Percentiles rank a stretch among this genome's conserved stretches.
Evolutionary conservation across 2,329 filamentous ascomycete genomes (phyloP).

Genomic region (Trichoderma semiorbis): DNA sequence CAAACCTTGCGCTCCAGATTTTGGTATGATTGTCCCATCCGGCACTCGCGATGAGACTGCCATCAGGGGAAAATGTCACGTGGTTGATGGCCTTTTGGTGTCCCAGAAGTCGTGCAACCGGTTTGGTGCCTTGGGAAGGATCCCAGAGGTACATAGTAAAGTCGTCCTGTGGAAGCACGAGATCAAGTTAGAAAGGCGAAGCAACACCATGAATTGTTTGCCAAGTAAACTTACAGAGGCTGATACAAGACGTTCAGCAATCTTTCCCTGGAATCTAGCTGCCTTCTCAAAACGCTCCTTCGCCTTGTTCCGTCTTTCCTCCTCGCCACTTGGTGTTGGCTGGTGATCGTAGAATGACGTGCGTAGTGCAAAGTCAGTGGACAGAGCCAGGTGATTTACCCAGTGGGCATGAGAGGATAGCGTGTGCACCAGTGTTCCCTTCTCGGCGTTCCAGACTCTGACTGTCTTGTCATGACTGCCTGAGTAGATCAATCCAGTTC

Average conservation of each 20-base stretch:
- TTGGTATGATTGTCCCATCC: constrained; percentile 95
- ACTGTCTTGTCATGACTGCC: constrained; percentile 89
- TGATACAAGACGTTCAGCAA: constrained; percentile 82
- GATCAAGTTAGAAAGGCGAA: background rate
- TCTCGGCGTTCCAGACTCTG: constrained; percentile 80
- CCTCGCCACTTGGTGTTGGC: constrained; percentile 61
- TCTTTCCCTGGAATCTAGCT: constrained; percentile 68
- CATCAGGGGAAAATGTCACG: constrained; percentile 90
- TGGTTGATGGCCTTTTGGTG: constrained; percentile 98
- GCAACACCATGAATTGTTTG: background rate
- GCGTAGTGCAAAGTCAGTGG: constrained; percentile 83
- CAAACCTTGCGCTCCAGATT: constrained; percentile 75
- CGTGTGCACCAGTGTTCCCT: constrained; percentile 76
- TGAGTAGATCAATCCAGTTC: constrained; percentile 79
- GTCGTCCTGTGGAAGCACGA: constrained; percentile 56
- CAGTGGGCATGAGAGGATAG: constrained; percentile 84
- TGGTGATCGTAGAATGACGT: constrained; percentile 86
- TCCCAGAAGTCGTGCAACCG: constrained; percentile 81
- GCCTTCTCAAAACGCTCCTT: constrained; percentile 82
- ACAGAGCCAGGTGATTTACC: constrained; percentile 92
- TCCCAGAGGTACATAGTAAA: constrained; percentile 98
- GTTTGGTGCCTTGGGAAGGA: constrained; percentile 72
- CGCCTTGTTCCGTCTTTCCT: constrained; percentile 71
- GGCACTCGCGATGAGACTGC: constrained; percentile 78
- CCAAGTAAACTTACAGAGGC: constrained; percentile 52